Evolutionary conservation across 495 filamentous ascomycete genomes (phyloP).

Genomic region (Daldinia bambusicola): DNA sequence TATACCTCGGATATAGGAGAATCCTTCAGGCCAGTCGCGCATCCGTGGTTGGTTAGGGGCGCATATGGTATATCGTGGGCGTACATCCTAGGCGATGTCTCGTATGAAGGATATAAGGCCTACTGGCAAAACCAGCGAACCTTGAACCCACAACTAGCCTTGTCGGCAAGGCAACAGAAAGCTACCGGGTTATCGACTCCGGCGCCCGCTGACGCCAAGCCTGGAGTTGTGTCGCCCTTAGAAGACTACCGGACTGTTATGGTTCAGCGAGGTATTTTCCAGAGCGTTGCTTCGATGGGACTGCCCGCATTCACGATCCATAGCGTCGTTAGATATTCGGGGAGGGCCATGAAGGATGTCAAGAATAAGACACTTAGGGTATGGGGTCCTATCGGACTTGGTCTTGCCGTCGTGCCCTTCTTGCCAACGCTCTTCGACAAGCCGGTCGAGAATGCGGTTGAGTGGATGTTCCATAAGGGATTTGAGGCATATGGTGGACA

Average conservation of each 20-base stretch:
- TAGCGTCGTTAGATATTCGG: slow-evolving; percentile 86
- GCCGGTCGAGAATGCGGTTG: slow-evolving; percentile 88
- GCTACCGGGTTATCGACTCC: slow-evolving; percentile 48
- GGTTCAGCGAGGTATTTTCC: slow-evolving; percentile 89
- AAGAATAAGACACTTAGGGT: slow-evolving; percentile 80
- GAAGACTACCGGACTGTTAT: slow-evolving; percentile 94
- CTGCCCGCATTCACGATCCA: slow-evolving; percentile 96
- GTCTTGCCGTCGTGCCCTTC: slow-evolving; percentile 86
- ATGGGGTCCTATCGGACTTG: slow-evolving; percentile 91
- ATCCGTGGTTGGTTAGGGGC: slow-evolving; percentile 79
- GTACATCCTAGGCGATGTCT: slow-evolving; percentile 90
- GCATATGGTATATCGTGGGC: slow-evolving; percentile 95
- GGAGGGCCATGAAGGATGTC: slow-evolving; percentile 77
- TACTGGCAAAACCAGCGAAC: slow-evolving; percentile 81
- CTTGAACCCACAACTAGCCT: slow-evolving; percentile 60
- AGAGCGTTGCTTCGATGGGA: slow-evolving; percentile 91
- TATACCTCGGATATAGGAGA: slow-evolving; percentile 98
- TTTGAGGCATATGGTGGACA: slow-evolving; percentile 77
- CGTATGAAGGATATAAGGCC: slow-evolving; percentile 94
- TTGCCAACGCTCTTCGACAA: slow-evolving; percentile 91
- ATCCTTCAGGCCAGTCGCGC: slow-evolving; percentile 92
- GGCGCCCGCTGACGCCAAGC: slow-evolving; percentile 37
- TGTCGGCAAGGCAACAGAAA: slow-evolving; percentile 54
- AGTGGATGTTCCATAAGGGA: slow-evolving; percentile 86
- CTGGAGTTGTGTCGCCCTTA: slow-evolving; percentile 73